Evolutionary conservation across 1,284 basidiomycete genomes (phyloP), one percentile per base, ranked within the genome.

Genomic region (Irpex sp.): DNA sequence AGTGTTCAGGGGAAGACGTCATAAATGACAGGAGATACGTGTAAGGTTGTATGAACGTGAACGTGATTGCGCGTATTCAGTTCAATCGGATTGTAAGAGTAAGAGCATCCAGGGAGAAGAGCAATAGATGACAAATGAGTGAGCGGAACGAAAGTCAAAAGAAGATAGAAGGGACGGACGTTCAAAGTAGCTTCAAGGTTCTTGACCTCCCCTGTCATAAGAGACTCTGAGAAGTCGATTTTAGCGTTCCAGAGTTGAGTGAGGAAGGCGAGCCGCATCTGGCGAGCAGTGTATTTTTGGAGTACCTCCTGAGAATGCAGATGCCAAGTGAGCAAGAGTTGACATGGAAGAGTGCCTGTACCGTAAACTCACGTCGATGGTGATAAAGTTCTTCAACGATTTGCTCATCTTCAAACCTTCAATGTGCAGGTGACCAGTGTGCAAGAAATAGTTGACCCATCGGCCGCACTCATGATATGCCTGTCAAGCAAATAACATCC

Each of bases 381-480:
- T 97, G 72, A 99, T 98, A 72, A 99, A 99, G 75, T 99, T 99
- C 78, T 99, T 99, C 64, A 99, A 80, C 6, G 95, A 97, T 78
- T 99, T 99, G 79, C 93, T 96, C 97, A 99, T 99, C 78, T 99
- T 99, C 66, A 98, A 81, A 17, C 97, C 97, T 76, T 98, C 96
- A 71, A 99, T 99, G 77, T 99, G 96, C 44, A 99, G 81, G 79
- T 99, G 97, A 3, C 97, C 97, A 0, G 97, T 99, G 77, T 99
- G 97, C 61, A 99, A 79, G 80, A 99, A 99, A 77, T 99, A 99
- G 77, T 98, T 98, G 71, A 99, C 95, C 97, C 97, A 99, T 73
- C 96, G 86, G 36, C 82, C 78, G 79, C 94, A 97, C 66, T 92
- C 86, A 76, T 98, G 96, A 77, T 93, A 97, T 3, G 95, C 95